Conservation (phyloP, 129 eudicot genomes). For the Lonicera japonica region DNA sequence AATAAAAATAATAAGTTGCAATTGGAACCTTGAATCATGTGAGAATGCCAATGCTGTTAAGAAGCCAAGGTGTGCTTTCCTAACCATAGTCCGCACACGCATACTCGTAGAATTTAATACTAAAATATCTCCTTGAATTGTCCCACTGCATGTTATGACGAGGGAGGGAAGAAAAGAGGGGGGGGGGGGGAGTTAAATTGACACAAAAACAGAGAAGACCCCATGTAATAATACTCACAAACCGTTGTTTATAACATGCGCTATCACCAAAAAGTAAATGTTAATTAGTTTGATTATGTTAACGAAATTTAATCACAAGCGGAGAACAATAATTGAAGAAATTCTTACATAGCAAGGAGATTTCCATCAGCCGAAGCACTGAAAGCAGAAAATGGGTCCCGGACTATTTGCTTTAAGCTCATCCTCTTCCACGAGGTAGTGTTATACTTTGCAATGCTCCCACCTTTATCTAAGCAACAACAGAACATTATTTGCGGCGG, state of each 20-base stretch:
- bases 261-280: too few relatives aligned
- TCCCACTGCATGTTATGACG: slow-evolving; percentile 47
- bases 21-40: slow-evolving; percentile 66
- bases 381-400: slow-evolving; percentile 70
- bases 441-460: slow-evolving; percentile 61
- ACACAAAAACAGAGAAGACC: too few relatives aligned
- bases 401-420: slow-evolving; percentile 42
- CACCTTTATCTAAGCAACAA: slow-evolving; percentile 51
- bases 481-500: background rate
- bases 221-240: too few relatives aligned
- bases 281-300: too few relatives aligned
- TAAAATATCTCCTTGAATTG: slow-evolving; percentile 59
- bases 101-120: slow-evolving; percentile 48
- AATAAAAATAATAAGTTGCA: background rate
- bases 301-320: background rate
- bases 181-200: too few relatives aligned
- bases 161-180: too few relatives aligned
- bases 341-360: slow-evolving; percentile 63
- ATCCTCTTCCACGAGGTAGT: slow-evolving; percentile 72
- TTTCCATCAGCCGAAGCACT: slow-evolving; percentile 69
- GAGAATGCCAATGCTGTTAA: slow-evolving; percentile 79
- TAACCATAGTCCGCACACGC: slow-evolving; percentile 48
- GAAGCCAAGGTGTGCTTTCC: slow-evolving; percentile 81
- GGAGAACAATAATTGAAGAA: background rate
- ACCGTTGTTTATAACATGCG: too few relatives aligned